Percentiles rank a stretch among this genome's conserved stretches.
phyloP scores from a whole-genome alignment of 2,329 filamentous ascomycete genomes.

The Calonectria montana region DNA sequence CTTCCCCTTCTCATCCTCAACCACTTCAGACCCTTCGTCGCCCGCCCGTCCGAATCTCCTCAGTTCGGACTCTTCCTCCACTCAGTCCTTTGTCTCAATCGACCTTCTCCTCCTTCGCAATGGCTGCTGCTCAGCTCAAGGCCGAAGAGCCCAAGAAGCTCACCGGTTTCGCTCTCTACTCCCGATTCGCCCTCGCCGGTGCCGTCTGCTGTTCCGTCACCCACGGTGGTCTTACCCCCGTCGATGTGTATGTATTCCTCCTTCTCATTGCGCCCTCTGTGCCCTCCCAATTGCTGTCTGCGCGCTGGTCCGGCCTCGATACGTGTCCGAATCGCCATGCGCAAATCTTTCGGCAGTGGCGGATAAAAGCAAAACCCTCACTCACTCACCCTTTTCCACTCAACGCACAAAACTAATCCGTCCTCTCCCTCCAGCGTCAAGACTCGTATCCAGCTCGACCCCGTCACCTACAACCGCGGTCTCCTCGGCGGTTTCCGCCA shows the following conservation, averaged over 20 bases:
- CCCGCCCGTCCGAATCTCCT: conserved; percentile 23
- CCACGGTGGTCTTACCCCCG: conserved; percentile 95
- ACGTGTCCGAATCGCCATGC: not conserved
- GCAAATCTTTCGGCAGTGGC: not conserved
- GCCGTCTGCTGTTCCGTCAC: conserved; percentile 98
- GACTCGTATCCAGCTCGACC: conserved; percentile 95
- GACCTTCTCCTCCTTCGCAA: conserved; percentile 47
- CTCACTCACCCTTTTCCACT: too few species aligned
- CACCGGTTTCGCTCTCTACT: conserved; percentile 79
- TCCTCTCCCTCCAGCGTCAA: conserved; percentile 75
- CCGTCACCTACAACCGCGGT: conserved; percentile 87
- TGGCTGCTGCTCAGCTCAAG: conserved; percentile 54
- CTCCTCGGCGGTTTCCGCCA: conserved; percentile 88
- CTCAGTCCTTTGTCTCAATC: conserved; percentile 46
- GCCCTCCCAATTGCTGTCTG: conserved; percentile 34
- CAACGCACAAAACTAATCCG: conserved; percentile 28
- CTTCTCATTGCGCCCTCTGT: not conserved
- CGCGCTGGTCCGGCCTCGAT: conserved; percentile 5
- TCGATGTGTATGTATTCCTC: conserved; percentile 90
- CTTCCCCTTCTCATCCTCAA: conserved; percentile 30
- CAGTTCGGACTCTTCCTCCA: conserved; percentile 44
- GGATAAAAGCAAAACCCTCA: not conserved
- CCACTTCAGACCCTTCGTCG: conserved; percentile 18
- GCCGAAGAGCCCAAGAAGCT: conserved; percentile 56
- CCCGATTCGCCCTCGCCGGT: conserved; percentile 95